These are phyloP conservation scores for Cladorrhinum samala DNA, from an alignment of 495 filamentous ascomycete species.

Conservation along the genomic window DNA sequence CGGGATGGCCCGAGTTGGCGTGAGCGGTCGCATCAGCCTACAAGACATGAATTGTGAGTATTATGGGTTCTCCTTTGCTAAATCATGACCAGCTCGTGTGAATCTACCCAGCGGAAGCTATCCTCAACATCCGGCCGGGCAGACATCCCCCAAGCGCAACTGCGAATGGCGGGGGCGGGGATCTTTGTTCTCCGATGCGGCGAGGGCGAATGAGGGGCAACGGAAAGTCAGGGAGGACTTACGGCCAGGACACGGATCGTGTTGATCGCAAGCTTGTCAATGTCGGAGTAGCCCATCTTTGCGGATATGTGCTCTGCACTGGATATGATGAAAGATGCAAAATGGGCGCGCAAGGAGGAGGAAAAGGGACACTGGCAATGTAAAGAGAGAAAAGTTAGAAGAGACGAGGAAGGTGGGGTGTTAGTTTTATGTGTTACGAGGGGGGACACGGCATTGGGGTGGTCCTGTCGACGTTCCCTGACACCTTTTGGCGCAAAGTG, in stretches of 20 bases:
- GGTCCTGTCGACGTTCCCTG: constrained; percentile 14
- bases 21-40: constrained; percentile 96
- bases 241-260: constrained; percentile 95
- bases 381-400: constrained; percentile 19
- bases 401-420: constrained; percentile 29
- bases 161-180: constrained; percentile 47
- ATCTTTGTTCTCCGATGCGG: constrained; percentile 23
- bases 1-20: constrained; percentile 96
- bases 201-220: constrained; percentile 11
- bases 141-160: no score
- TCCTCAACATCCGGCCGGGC: background rate
- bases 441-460: constrained; percentile 11
- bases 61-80: background rate
- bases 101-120: no score
- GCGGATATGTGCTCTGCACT: constrained; percentile 24
- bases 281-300: constrained; percentile 84
- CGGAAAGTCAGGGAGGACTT: constrained; percentile 38
- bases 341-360: constrained; percentile 18
- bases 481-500: constrained; percentile 17
- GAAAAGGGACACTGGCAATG: constrained; percentile 14
- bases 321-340: constrained; percentile 20
- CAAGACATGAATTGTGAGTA: constrained; percentile 23
- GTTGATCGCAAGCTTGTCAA: constrained; percentile 89
- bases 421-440: constrained; percentile 22
- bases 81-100: no score